Conservation (phyloP, 208 protist species). For the Wallacemonas sp. region DNA sequence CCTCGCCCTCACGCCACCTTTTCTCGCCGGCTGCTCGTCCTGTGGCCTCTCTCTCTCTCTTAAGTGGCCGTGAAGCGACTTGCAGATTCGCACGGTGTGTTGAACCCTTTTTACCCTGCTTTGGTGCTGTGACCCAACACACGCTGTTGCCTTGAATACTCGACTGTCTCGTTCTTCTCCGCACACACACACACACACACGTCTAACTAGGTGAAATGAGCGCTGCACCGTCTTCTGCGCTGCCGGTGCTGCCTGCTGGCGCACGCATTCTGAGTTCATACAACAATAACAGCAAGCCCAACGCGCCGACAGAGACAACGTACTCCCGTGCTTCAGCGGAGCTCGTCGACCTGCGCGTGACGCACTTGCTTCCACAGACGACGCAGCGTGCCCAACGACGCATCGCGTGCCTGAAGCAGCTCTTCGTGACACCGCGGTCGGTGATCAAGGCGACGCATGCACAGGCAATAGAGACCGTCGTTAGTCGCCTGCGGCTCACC, state of each 20-base stretch:
- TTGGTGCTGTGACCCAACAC: no score
- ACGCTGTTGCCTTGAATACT: background rate
- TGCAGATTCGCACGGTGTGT: no score
- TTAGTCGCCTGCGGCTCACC: slow-evolving; percentile 48
- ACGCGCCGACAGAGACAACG: slow-evolving; percentile 9
- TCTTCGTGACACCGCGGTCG: slow-evolving; percentile 35
- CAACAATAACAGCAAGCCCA: background rate
- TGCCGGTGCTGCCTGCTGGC: background rate
- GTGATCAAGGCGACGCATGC: slow-evolving; percentile 32
- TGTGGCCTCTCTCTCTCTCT: no score
- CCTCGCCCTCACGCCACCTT: no score
- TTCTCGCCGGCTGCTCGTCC: no score
- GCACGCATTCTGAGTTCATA: background rate
- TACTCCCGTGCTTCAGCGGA: slow-evolving; percentile 25
- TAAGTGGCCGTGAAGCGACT: no score
- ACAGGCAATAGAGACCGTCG: slow-evolving; percentile 16
- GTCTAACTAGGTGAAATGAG: background rate
- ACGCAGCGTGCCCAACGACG: slow-evolving; percentile 44
- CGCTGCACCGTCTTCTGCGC: background rate
- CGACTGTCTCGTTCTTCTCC: no score
- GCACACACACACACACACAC: no score
- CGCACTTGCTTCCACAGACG: slow-evolving; percentile 49
- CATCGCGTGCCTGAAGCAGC: slow-evolving; percentile 48
- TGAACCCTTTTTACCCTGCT: no score
- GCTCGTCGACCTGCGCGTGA: slow-evolving; percentile 39